Evolutionary conservation across 2,329 filamentous ascomycete species (phyloP).

Genomic region (Aspergillus nomiae): DNA sequence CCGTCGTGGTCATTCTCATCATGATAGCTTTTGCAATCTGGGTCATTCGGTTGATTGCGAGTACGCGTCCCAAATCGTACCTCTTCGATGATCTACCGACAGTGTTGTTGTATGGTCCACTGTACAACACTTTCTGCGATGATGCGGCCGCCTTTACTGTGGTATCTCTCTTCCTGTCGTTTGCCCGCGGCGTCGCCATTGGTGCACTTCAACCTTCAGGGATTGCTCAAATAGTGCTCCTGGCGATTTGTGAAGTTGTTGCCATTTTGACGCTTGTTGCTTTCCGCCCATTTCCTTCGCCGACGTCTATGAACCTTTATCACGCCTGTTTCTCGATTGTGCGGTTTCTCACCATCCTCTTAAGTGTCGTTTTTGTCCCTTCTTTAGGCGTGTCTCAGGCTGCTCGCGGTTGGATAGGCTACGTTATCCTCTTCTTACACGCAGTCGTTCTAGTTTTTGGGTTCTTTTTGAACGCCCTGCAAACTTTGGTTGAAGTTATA

Average conservation of each 20-base stretch:
- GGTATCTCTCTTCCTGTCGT: conserved; percentile 80
- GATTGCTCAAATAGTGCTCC: conserved; percentile 85
- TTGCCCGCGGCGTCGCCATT: conserved; percentile 84
- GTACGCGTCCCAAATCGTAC: conserved; percentile 78
- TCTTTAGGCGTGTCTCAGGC: conserved; percentile 76
- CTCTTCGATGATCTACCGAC: conserved; percentile 93
- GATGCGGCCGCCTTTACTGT: conserved; percentile 88
- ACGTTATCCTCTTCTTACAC: conserved; percentile 84
- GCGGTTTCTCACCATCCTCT: conserved; percentile 72
- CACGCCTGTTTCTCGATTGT: conserved; percentile 81
- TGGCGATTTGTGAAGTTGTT: conserved; percentile 93
- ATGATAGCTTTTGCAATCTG: conserved; percentile 75
- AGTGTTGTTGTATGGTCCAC: conserved; percentile 82
- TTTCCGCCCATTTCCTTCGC: conserved; percentile 84
- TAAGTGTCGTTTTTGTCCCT: conserved; percentile 83
- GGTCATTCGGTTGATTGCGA: conserved; percentile 78
- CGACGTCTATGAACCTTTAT: conserved; percentile 97
- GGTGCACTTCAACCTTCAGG: conserved; percentile 91
- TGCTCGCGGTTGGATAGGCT: conserved; percentile 91
- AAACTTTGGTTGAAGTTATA: conserved; percentile 85
- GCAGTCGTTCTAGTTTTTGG: conserved; percentile 82
- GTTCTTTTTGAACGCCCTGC: conserved; percentile 88
- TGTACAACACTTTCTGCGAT: conserved; percentile 98
- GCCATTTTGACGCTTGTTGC: conserved; percentile 83
- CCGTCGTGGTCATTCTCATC: conserved; percentile 71